Conservation (phyloP, 2,329 filamentous ascomycete genomes). For the Ceratocystis eucalypticola region DNA sequence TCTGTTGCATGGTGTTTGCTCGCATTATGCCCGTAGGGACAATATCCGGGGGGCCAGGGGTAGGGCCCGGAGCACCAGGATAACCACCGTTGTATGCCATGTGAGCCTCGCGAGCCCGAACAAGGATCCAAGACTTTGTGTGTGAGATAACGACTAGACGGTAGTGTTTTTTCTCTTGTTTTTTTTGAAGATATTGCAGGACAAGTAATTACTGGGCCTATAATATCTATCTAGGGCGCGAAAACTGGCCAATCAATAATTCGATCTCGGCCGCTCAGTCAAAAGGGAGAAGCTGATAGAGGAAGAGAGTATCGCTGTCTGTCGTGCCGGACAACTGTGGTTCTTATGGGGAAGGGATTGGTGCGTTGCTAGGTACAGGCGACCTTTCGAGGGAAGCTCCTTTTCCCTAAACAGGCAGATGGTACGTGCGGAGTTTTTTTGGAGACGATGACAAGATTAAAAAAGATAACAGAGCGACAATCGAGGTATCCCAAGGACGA, state of each 20-base stretch:
- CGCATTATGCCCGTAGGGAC: neutral
- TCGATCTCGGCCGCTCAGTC: neutral
- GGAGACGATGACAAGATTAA: constrained; percentile 1
- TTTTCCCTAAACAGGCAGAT: neutral
- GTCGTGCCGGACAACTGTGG: constrained; percentile 3
- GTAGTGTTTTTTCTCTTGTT: too few relatives aligned
- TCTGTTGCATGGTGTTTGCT: constrained; percentile 3
- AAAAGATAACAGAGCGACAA: neutral
- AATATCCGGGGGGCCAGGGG: constrained; percentile 8
- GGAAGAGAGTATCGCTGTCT: neutral
- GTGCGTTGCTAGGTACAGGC: neutral
- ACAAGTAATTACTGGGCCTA: neutral
- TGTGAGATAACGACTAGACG: neutral
- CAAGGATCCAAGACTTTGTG: neutral
- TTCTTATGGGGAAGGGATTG: neutral
- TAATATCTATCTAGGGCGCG: neutral
- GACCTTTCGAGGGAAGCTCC: constrained; percentile 1
- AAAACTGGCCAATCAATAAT: neutral
- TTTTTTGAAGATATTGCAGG: neutral
- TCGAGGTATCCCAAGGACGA: neutral
- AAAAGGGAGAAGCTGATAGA: neutral
- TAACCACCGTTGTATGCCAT: constrained; percentile 17
- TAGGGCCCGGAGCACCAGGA: constrained; percentile 12
- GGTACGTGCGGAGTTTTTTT: constrained; percentile 4
- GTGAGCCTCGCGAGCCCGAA: neutral